These are phyloP conservation scores for Salvia hispanica DNA, from an alignment of 257 asterid species.

Conservation along the genomic window DNA sequence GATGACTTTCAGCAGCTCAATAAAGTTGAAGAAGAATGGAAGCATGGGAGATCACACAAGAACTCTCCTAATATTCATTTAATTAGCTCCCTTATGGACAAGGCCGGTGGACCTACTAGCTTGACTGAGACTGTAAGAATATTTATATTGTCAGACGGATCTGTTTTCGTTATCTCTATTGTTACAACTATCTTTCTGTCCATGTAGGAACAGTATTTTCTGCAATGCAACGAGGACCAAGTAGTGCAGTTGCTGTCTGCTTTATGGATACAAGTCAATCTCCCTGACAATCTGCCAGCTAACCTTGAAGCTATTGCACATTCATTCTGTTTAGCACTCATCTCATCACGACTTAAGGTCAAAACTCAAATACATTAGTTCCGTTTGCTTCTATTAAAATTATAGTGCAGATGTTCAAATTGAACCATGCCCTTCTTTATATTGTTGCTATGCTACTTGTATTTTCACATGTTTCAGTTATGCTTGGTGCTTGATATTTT, in stretches of 20 bases:
- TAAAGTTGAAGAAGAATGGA: constrained; percentile 61
- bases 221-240: constrained; percentile 87
- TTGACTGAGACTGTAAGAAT: constrained; percentile 65
- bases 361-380: constrained; percentile 9
- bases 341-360: constrained; percentile 73
- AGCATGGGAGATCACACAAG: constrained; percentile 64
- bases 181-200: constrained; percentile 23
- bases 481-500: constrained; percentile 9
- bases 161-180: not conserved
- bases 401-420: too few species aligned
- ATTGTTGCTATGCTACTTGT: too few species aligned
- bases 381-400: not conserved
- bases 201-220: constrained; percentile 68
- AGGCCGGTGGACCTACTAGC: constrained; percentile 59
- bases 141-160: constrained; percentile 10
- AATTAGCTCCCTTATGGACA: constrained; percentile 69
- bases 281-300: constrained; percentile 79
- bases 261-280: constrained; percentile 81
- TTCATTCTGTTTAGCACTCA: constrained; percentile 78
- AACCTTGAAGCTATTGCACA: constrained; percentile 92
- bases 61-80: constrained; percentile 80
- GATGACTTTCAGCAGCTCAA: constrained; percentile 55
- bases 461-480: not conserved
- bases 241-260: constrained; percentile 78
- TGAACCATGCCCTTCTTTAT: too few species aligned